Base-by-base conservation (phyloP, 148 eudicot genomes). In the Amaranthus hypochondriacus region DNA sequence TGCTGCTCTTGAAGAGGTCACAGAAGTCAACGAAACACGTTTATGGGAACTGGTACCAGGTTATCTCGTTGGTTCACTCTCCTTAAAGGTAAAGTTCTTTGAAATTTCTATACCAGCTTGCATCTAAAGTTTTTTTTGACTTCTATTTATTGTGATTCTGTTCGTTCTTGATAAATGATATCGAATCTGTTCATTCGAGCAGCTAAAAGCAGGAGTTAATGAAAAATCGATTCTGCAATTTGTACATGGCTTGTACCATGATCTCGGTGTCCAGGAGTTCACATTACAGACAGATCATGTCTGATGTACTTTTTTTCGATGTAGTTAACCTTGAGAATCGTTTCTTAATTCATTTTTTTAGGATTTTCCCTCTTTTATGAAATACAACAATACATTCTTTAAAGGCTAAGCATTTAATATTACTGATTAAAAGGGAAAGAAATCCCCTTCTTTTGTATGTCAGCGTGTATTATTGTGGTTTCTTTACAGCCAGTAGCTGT, bases 21-120 rank as follows among this genome's bases (percentile, higher is more conserved):
- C 81, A 8, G 97, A 89, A 84, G 73, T 95, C 69, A 85, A 86
- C 74, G 89, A 92, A 79, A 92, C 93, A 10, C 99, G 94, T 13
- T 90, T 92, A 70, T 95, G 99, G 99, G 99, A 95, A 78, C 75
- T 90, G 83, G 92, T 95, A 70, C 99, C 99, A 28, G 99, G 99
- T 76, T 93, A 86, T 82, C 86, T 86, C 70, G 87, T 95, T 76
- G 99, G 96, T 49, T 95, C 99, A 58, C 79, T 95, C 62, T 83
- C 93, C 70, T 74, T 95, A 47, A 93, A 88, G 96, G 98, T 95
- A 63, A 66, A 52, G 43, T 73, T 61, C 9, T 15, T 49, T 9
- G 2, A 64, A 64, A 5, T 10, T 2, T 39, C 15, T 6, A 11
- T 10, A 7, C 61, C 58, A 49, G 0, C 11, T 47, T 60, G 50